These are phyloP conservation scores for Leishmania turanica DNA, from an alignment of 208 protist genomes.

Conservation along the genomic window DNA sequence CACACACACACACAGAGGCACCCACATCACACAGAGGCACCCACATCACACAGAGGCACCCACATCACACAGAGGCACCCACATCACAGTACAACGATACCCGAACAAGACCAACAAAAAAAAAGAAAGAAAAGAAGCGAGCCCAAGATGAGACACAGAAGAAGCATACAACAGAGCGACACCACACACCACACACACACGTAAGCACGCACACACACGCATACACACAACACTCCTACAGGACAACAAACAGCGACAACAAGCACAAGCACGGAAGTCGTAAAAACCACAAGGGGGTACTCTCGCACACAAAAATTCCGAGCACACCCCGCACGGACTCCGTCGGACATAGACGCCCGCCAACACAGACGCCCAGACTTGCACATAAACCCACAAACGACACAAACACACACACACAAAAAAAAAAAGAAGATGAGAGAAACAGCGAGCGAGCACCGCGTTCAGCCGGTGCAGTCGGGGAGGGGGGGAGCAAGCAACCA, in stretches of 20 bases:
- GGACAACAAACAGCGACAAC: not conserved
- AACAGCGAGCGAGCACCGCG: not conserved
- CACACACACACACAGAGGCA: too few species aligned
- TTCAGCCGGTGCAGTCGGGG: not conserved
- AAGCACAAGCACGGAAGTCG: not conserved
- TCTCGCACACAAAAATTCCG: not conserved
- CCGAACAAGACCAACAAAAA: not conserved
- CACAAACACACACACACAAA: too few species aligned
- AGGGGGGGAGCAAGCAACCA: slow-evolving; percentile 1
- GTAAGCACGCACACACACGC: not conserved
- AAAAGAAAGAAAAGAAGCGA: not conserved
- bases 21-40: not conserved
- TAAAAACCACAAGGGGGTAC: not conserved
- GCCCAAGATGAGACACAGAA: too few species aligned
- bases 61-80: not conserved
- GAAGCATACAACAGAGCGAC: not conserved
- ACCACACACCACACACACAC: not conserved
- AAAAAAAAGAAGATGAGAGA: not conserved
- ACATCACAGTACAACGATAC: not conserved
- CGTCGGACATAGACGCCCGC: not conserved
- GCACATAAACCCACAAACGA: not conserved
- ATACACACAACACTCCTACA: not conserved
- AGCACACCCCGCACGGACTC: not conserved
- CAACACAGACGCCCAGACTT: slow-evolving; percentile 3
- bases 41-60: not conserved